These are phyloP conservation scores for Saccharum officinarum DNA, from an alignment of 176 grass and related monocot genomes.

Conservation along the genomic window DNA sequence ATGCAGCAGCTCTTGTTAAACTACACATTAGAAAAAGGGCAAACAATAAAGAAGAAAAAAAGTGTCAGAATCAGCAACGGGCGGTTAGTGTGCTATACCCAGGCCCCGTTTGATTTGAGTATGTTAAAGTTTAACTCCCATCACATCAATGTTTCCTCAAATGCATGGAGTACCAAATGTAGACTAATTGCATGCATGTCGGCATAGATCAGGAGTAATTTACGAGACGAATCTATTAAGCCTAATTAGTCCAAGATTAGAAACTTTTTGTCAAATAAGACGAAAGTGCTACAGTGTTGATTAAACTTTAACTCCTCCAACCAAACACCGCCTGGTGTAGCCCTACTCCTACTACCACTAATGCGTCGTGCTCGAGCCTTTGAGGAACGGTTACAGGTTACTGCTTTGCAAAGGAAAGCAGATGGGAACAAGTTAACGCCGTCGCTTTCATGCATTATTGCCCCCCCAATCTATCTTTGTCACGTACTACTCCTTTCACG, in stretches of 20 bases:
- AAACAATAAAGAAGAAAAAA: not conserved
- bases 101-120: too few species aligned
- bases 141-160: too few species aligned
- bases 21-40: not conserved
- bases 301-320: too few species aligned
- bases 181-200: too few species aligned
- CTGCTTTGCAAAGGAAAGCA: conserved; percentile 33
- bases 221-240: too few species aligned
- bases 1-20: not conserved
- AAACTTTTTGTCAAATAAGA: too few species aligned
- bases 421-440: not conserved
- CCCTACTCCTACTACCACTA: not conserved
- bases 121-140: too few species aligned
- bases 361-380: conserved; percentile 7
- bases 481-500: conserved; percentile 11
- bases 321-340: too few species aligned
- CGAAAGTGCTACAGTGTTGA: too few species aligned
- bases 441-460: conserved; percentile 41
- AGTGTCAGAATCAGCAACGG: not conserved
- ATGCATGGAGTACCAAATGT: too few species aligned
- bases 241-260: too few species aligned
- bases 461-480: conserved; percentile 9
- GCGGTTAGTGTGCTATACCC: not conserved
- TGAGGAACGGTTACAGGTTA: conserved; percentile 27
- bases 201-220: too few species aligned